phyloP scores from a whole-genome alignment of 495 filamentous ascomycete genomes.

The Darksidea phi region DNA sequence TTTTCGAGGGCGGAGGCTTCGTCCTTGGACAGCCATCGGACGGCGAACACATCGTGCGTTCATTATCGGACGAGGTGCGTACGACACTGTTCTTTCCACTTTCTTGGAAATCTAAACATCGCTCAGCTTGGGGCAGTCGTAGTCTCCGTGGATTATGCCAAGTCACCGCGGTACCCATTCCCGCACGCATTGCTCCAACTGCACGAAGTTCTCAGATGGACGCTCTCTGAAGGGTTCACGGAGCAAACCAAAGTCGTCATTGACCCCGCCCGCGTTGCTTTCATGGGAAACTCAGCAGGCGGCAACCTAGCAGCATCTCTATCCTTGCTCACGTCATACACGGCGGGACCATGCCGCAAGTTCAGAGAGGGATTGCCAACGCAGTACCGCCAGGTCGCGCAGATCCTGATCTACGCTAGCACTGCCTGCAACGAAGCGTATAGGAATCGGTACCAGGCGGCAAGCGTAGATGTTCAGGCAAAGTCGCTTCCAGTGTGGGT shows the following conservation, averaged over 20 bases:
- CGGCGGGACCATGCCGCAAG: background rate
- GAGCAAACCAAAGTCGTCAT: background rate
- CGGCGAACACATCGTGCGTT: background rate
- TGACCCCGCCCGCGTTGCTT: background rate
- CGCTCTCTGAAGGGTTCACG: background rate
- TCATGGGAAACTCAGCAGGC: slow-evolving; percentile 6
- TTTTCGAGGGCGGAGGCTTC: slow-evolving; percentile 4
- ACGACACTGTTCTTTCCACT: background rate
- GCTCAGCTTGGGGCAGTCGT: background rate
- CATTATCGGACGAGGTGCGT: slow-evolving; percentile 1
- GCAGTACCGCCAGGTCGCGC: background rate
- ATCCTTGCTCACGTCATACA: background rate
- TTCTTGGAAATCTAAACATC: slow-evolving; percentile 2
- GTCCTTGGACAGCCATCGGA: slow-evolving; percentile 1
- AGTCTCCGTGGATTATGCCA: slow-evolving; percentile 1
- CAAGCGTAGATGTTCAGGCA: background rate
- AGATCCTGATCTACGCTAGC: background rate
- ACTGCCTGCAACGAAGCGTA: background rate
- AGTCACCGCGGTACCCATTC: slow-evolving; percentile 2
- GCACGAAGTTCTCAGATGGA: background rate
- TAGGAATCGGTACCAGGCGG: background rate
- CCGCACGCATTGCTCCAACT: background rate
- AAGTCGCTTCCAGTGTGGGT: slow-evolving; percentile 6
- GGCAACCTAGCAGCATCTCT: slow-evolving; percentile 6
- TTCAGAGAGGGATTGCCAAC: slow-evolving; percentile 1